Evolutionary conservation across 2,329 filamentous ascomycete species (phyloP).

Genomic region (Ascosphaera pollenicola): DNA sequence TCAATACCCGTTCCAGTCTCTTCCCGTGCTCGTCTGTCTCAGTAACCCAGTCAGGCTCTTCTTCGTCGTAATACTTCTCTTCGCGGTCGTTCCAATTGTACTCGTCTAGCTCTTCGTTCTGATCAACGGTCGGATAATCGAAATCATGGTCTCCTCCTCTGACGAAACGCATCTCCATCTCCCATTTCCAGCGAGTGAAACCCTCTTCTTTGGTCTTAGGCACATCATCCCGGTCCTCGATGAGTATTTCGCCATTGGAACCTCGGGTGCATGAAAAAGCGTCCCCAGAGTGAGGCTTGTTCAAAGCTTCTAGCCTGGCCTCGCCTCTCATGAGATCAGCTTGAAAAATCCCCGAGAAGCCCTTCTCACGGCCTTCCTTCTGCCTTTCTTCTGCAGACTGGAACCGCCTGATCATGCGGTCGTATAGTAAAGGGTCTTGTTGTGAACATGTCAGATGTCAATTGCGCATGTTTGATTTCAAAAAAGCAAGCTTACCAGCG

Average conservation of each 20-base stretch:
- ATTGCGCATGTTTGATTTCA: constrained; percentile 6
- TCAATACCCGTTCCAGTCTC: constrained; percentile 8
- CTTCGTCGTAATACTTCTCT: constrained; percentile 60
- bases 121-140: constrained; percentile 50
- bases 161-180: constrained; percentile 54
- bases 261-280: constrained; percentile 29
- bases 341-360: constrained; percentile 59
- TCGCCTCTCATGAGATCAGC: constrained; percentile 57
- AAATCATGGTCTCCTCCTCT: constrained; percentile 56
- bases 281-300: constrained; percentile 28
- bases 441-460: too few species aligned
- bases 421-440: constrained; percentile 68
- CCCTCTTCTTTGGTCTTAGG: constrained; percentile 43
- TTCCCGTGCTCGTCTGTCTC: constrained; percentile 19
- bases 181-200: constrained; percentile 43
- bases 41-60: constrained; percentile 46
- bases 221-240: constrained; percentile 35
- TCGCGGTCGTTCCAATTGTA: constrained; percentile 38
- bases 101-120: constrained; percentile 50
- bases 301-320: constrained; percentile 44
- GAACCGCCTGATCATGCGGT: constrained; percentile 55
- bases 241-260: constrained; percentile 32
- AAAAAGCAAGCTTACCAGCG: constrained; percentile 28
- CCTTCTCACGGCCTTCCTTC: constrained; percentile 48
- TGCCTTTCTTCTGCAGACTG: constrained; percentile 53